Base-by-base conservation (phyloP, 331 rosid genomes). In the Quercus phellos region DNA sequence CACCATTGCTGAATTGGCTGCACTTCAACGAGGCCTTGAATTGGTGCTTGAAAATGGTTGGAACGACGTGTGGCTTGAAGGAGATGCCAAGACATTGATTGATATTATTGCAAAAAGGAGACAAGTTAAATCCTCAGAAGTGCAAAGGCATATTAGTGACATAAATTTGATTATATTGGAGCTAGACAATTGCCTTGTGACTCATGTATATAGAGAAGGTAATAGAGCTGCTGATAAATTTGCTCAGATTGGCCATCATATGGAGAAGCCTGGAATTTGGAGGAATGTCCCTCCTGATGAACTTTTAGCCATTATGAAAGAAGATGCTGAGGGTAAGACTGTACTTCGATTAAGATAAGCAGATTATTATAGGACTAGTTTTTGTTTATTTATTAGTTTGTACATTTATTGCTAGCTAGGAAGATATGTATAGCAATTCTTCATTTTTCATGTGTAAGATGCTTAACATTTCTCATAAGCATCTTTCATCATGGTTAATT, bases 1-100 rank as follows among this genome's bases (percentile, higher is more conserved):
- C 88, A 80, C 87, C 4, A 51, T 88, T 2, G 92, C 98, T 13
- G 97, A 90, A 73, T 75, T 91, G 0, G 66, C 61, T 1, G 96
- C 96, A 2, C 88, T 93, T 0, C 55, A 75, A 26, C 85, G 90
- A 78, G 96, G 96, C 5, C 88, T 90, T 1, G 97, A 92, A 55
- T 68, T 92, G 24, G 94, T 85, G 0, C 81, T 89, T 8, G 94
- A 94, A 81, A 88, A 88, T 70, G 97, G 90, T 14, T 92, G 96
- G 97, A 83, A 83, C 13, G 81, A 90, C 74, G 81, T 92, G 9
- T 92, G 97, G 94, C 84, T 94, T 0, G 94, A 92, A 89, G 98
- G 96, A 13, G 94, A 94, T 74, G 83, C 85, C 10, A 87, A 85
- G 83, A 79, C 88, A 24, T 58, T 90, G 80, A 83, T 90, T 68